Evolutionary conservation across 345 rosid species (phyloP).

Genomic region (Pugionium cornutum): DNA sequence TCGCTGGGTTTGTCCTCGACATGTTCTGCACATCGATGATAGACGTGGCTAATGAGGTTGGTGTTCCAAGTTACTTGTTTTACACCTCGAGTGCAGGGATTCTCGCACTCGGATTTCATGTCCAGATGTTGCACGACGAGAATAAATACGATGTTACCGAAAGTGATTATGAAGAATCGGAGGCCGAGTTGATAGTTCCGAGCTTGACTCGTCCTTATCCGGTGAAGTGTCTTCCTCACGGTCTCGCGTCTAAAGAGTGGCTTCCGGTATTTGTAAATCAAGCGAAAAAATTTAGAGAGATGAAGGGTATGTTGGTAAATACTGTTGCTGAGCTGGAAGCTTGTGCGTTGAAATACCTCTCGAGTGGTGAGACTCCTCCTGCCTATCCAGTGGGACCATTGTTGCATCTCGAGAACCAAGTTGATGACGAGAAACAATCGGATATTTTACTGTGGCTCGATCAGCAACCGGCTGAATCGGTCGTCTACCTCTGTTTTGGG

Average conservation of each 20-base stretch:
- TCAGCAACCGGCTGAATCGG: constrained; percentile 50
- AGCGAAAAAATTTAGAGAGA: constrained; percentile 23
- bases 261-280: rapidly evolving
- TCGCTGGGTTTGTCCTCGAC: constrained; percentile 55
- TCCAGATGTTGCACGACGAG: constrained; percentile 26
- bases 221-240: constrained; percentile 37
- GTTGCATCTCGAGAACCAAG: constrained; percentile 35
- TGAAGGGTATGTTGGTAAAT: constrained; percentile 53
- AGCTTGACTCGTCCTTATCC: constrained; percentile 40
- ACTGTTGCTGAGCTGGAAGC: constrained; percentile 51
- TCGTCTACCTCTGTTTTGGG: constrained; percentile 69
- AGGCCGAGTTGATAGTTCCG: constrained; percentile 35
- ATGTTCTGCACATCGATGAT: constrained; percentile 52
- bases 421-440: neutral
- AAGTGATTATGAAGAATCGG: constrained; percentile 41
- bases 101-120: constrained; percentile 36
- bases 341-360: constrained; percentile 25
- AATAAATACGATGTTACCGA: neutral
- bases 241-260: neutral
- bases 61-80: constrained; percentile 51
- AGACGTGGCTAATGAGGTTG: constrained; percentile 48
- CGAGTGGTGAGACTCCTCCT: constrained; percentile 26
- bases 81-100: constrained; percentile 43
- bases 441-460: constrained; percentile 56
- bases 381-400: constrained; percentile 55